Evolutionary conservation across 2,329 filamentous ascomycete species (phyloP).

Genomic region (Metarhizium robertsii): DNA sequence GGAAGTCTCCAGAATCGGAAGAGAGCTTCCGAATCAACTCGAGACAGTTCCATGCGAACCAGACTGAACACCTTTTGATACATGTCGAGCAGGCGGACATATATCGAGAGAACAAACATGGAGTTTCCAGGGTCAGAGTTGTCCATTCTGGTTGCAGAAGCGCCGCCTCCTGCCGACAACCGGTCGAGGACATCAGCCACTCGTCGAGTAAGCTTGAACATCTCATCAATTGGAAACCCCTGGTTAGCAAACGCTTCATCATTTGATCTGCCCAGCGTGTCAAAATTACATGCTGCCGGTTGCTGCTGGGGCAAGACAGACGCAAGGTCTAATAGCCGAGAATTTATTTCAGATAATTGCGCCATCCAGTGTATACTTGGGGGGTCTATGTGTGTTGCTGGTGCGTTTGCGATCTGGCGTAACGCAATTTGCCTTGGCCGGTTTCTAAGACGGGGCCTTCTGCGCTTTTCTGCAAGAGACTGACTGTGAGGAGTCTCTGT

Average conservation of each 20-base stretch:
- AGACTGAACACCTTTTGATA: conserved; percentile 29
- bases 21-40: conserved; percentile 14
- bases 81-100: conserved; percentile 29
- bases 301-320: conserved; percentile 20
- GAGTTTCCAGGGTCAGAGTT: conserved; percentile 25
- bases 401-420: conserved; percentile 12
- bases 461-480: conserved; percentile 13
- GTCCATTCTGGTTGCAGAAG: conserved; percentile 13
- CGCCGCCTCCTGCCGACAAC: conserved; percentile 8
- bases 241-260: conserved; percentile 11
- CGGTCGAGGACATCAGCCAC: conserved; percentile 27
- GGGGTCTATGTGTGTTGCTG: conserved; percentile 12
- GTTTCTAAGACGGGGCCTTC: conserved; percentile 15
- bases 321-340: conserved; percentile 27
- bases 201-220: conserved; percentile 29
- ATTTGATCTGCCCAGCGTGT: conserved; percentile 4
- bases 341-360: conserved; percentile 28
- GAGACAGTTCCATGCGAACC: conserved; percentile 23
- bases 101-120: conserved; percentile 29
- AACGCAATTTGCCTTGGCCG: conserved; percentile 24
- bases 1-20: conserved; percentile 31
- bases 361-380: conserved; percentile 27
- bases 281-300: conserved; percentile 13
- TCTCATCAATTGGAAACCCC: conserved; percentile 29
- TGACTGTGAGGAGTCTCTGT: not conserved